Conservation (phyloP, 2,329 filamentous ascomycete genomes). For the Epichloe hybrida region DNA sequence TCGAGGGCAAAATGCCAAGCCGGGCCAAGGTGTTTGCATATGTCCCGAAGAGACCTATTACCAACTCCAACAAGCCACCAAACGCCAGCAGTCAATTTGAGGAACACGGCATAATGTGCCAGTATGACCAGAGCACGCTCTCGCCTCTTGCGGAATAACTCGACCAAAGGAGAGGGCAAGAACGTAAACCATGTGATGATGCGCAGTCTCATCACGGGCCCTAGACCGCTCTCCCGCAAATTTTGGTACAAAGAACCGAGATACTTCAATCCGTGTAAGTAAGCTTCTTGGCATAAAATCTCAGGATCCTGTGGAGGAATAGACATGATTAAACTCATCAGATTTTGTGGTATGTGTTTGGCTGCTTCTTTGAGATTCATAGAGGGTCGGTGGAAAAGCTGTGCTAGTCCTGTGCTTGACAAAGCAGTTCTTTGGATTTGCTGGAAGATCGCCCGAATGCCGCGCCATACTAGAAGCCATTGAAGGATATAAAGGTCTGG, state of each 20-base stretch:
- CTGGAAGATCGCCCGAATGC: constrained; percentile 35
- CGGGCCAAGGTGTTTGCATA: constrained; percentile 25
- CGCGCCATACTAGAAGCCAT: constrained; percentile 43
- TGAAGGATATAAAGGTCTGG: constrained; percentile 37
- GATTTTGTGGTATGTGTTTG: constrained; percentile 29
- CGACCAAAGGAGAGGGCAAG: constrained; percentile 29
- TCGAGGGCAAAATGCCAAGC: constrained; percentile 20
- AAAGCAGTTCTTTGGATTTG: constrained; percentile 15
- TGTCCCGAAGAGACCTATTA: constrained; percentile 31
- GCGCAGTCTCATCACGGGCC: constrained; percentile 31
- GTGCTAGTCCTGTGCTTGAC: constrained; percentile 28
- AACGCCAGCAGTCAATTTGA: constrained; percentile 26
- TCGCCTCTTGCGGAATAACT: constrained; percentile 26
- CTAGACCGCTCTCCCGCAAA: constrained; percentile 27
- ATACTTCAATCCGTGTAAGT: constrained; percentile 33
- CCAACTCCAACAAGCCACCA: constrained; percentile 40
- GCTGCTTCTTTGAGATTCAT: constrained; percentile 31
- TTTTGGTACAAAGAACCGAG: constrained; percentile 39
- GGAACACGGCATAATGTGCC: constrained; percentile 38
- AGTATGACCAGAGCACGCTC: constrained; percentile 38
- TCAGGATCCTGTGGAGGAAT: constrained; percentile 31
- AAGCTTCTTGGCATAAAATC: constrained; percentile 22
- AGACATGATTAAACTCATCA: constrained; percentile 35
- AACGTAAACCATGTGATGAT: constrained; percentile 42
- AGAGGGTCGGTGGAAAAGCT: constrained; percentile 35